Evolutionary conservation across 306 rosid genomes (phyloP).

Genomic region (Quercus ilex): DNA sequence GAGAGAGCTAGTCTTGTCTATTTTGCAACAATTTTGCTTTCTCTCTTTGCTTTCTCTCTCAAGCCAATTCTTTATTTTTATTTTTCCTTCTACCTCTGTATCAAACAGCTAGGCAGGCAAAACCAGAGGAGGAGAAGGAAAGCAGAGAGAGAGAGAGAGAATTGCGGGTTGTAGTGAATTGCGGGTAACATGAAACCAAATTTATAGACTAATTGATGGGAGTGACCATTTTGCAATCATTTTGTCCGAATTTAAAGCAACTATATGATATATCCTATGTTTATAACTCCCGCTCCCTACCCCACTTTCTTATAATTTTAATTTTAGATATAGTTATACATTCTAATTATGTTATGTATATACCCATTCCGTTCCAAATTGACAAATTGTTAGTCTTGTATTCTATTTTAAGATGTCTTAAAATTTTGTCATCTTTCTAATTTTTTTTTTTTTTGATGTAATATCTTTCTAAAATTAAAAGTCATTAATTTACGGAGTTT

Average conservation of each 20-base stretch:
- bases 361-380: not conserved
- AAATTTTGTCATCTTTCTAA: too few species aligned
- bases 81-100: too few species aligned
- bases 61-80: not conserved
- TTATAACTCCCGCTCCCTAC: not conserved
- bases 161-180: slow-evolving; percentile 38
- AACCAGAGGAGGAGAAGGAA: slow-evolving; percentile 22
- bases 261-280: not conserved
- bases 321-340: too few species aligned
- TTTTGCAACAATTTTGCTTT: not conserved
- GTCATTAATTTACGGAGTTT: too few species aligned
- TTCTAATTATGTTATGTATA: not conserved
- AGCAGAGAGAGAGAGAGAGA: not conserved
- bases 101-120: not conserved
- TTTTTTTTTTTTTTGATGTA: too few species aligned
- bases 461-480: too few species aligned
- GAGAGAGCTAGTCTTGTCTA: not conserved
- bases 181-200: slow-evolving; percentile 20
- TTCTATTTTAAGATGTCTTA: too few species aligned
- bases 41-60: not conserved
- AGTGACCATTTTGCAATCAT: slow-evolving; percentile 2
- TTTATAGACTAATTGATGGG: not conserved
- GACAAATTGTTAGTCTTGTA: too few species aligned
- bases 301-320: not conserved
- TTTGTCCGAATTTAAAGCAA: slow-evolving; percentile 20